Percentiles rank a stretch among this genome's conserved stretches.
phyloP scores from a whole-genome alignment of 2,329 filamentous ascomycete species.

The Cryphonectria radicalis region DNA sequence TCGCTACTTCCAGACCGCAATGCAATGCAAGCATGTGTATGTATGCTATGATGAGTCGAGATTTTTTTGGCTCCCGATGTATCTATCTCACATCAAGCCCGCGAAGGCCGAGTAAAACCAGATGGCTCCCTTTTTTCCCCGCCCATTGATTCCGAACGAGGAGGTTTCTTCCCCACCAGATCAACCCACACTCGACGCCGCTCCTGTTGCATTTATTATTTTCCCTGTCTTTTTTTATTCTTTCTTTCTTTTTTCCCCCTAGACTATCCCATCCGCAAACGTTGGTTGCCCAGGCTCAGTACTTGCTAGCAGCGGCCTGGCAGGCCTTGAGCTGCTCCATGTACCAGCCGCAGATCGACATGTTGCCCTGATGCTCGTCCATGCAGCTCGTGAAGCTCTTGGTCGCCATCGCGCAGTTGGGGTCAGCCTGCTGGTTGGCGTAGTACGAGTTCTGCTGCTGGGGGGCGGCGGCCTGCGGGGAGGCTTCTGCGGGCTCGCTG shows the following conservation, averaged over 20 bases:
- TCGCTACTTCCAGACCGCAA: constrained; percentile 8
- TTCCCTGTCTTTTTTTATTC: neutral
- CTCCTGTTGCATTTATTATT: neutral
- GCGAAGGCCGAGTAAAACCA: neutral
- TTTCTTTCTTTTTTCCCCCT: neutral
- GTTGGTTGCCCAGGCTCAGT: constrained; percentile 52
- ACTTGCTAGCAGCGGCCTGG: constrained; percentile 75
- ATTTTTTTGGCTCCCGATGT: neutral
- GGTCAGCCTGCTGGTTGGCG: constrained; percentile 59
- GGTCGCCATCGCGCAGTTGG: constrained; percentile 79
- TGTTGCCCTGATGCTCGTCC: constrained; percentile 91
- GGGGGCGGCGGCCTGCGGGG: constrained; percentile 53
- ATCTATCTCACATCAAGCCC: neutral
- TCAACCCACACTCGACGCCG: neutral
- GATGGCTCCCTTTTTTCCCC: neutral
- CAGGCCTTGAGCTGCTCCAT: constrained; percentile 94
- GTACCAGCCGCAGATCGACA: constrained; percentile 98
- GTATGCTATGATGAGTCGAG: constrained; percentile 23
- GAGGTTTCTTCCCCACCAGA: neutral
- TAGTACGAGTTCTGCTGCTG: constrained; percentile 57
- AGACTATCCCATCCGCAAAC: neutral
- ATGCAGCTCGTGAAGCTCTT: constrained; percentile 92
- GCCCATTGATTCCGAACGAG: neutral
- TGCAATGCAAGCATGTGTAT: constrained; percentile 16
- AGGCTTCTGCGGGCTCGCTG: constrained; percentile 52